Conservation (phyloP, 2,329 filamentous ascomycete species). For the Aspergillus sp. region DNA sequence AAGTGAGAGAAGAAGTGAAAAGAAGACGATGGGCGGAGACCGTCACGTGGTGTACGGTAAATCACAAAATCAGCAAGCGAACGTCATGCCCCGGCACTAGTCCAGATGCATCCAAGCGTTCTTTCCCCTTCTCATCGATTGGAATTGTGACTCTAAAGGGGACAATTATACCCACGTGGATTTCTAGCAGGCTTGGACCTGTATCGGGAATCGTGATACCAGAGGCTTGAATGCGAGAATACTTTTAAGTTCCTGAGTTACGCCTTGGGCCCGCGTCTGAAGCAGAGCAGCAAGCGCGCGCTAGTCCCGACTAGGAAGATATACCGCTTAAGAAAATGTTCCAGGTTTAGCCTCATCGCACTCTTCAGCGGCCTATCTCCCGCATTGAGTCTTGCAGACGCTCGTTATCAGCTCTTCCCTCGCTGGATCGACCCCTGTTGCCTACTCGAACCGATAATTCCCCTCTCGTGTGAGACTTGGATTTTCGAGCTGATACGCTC, state of each 20-base stretch:
- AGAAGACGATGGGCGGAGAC: constrained; percentile 9
- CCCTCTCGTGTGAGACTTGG: not conserved
- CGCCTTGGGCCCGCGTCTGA: not conserved
- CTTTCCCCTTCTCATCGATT: not conserved
- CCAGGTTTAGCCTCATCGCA: constrained; percentile 2
- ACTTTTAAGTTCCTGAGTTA: not conserved
- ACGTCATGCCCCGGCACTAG: constrained; percentile 29
- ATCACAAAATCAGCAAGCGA: constrained; percentile 30
- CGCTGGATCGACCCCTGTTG: constrained; percentile 4
- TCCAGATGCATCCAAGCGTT: constrained; percentile 21
- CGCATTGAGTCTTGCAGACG: not conserved
- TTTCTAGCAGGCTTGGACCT: not conserved
- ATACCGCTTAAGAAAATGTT: constrained; percentile 6
- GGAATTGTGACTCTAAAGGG: not conserved
- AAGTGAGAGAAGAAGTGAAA: constrained; percentile 23
- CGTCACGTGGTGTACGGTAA: constrained; percentile 17
- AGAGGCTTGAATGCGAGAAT: not conserved
- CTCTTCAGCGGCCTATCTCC: not conserved
- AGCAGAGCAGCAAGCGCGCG: not conserved
- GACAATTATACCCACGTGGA: not conserved
- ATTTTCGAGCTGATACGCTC: not conserved
- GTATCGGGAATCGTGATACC: not conserved
- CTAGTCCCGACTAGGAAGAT: constrained; percentile 1
- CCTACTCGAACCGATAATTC: not conserved
- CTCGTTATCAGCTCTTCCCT: constrained; percentile 4